Base-by-base conservation (phyloP, 768 basidiomycete species). In the Pleurotus eryngii region DNA sequence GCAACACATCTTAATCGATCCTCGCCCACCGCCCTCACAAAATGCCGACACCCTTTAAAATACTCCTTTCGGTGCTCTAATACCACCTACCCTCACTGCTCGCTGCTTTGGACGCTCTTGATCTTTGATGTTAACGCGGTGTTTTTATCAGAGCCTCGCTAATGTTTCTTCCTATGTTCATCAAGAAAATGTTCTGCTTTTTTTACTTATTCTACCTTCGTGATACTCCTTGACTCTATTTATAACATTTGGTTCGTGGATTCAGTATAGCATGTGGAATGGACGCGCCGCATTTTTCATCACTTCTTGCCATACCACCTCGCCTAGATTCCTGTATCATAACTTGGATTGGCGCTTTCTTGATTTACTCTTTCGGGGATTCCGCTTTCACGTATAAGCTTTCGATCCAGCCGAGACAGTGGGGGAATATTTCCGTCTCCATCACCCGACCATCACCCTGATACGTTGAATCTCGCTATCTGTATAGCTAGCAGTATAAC, bases 301-400 rank as follows among this genome's bases (percentile, higher is more conserved):
- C 20, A 30, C 37, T 35, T 26, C 49, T 27, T 35, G 26, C 49
- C 35, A 26, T 35, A 49, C n/a, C 27, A 38, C 51, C 38, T 40
- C 39, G 39, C 51, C 2, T 54, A 54, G 51, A 54, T 54, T 54
- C 51, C n/a, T 54, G 51, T 54, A 54, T 54, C 51, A 54, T 54
- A 54, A 17, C n/a, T 27, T 50, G 27, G 49, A 27, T 50, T 50
- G 49, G 26, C 49, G 37, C 6, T 30, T n/a, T 20, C 37, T 50
- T 35, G 42, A 45, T 11, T 22, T 45, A 45, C 46, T 24, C 27
- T 48, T 14, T 48, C 20, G n/a, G 46, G 11, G 46, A 45, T 17
- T 22, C n/a, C 43, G 15, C 43, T 45, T 45, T 35, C 30, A 35
- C 30, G 30, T 35, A 35, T 35, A 35, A 35, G 30, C 30, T 35